A percentile compares a stretch with the other conserved stretches of the same genome.
phyloP scores from a whole-genome alignment of 2,329 filamentous ascomycete species.

The Xylaria sp. region DNA sequence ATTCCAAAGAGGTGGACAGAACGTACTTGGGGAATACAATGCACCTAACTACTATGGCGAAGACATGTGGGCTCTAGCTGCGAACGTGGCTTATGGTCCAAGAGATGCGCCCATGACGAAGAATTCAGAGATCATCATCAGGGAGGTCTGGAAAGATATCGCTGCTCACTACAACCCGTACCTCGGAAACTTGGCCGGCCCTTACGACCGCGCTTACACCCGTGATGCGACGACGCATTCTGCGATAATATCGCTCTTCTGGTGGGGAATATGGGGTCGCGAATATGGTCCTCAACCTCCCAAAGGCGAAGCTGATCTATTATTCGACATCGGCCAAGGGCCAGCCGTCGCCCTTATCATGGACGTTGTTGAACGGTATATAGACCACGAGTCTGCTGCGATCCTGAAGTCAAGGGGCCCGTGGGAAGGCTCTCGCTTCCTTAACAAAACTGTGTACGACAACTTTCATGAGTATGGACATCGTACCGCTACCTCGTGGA shows the following conservation, averaged over 20 bases:
- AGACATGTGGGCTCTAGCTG: conserved; percentile 44
- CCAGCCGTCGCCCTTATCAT: conserved; percentile 44
- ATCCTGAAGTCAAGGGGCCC: conserved; percentile 36
- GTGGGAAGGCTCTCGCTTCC: conserved; percentile 40
- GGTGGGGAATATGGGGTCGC: conserved; percentile 47
- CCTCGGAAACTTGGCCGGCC: conserved; percentile 40
- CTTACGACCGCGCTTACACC: conserved; percentile 43
- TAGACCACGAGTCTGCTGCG: conserved; percentile 34
- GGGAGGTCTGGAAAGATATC: conserved; percentile 40
- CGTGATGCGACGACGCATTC: conserved; percentile 45
- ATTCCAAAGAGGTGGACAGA: conserved; percentile 29
- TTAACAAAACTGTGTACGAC: conserved; percentile 42
- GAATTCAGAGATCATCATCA: conserved; percentile 35
- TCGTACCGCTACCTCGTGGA: conserved; percentile 44
- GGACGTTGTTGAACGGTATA: conserved; percentile 34
- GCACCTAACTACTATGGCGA: conserved; percentile 46
- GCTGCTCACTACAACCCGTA: conserved; percentile 42
- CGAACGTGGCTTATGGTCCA: conserved; percentile 42
- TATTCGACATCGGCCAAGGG: conserved; percentile 46
- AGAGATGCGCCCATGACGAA: conserved; percentile 34
- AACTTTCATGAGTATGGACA: conserved; percentile 35
- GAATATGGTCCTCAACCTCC: conserved; percentile 42
- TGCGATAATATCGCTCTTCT: conserved; percentile 45
- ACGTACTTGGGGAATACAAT: conserved; percentile 43
- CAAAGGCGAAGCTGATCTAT: conserved; percentile 43